Conservation (phyloP, 176 grass and related monocot genomes). For the Zoysia japonica region DNA sequence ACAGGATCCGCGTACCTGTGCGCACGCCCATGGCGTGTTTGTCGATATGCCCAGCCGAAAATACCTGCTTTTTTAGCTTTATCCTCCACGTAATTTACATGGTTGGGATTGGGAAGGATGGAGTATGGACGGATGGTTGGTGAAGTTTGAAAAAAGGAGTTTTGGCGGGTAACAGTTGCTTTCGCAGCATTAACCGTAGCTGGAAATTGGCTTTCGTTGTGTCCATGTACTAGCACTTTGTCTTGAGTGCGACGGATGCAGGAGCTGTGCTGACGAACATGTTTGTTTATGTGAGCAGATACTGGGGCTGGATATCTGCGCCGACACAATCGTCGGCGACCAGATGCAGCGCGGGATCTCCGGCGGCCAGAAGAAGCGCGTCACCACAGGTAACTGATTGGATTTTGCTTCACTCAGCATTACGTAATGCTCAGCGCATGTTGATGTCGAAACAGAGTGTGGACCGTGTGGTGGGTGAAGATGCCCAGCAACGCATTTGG, state of each 20-base stretch:
- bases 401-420: not conserved
- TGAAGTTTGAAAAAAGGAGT: constrained; percentile 23
- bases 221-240: not conserved
- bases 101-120: constrained; percentile 4
- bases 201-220: not conserved
- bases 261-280: not conserved
- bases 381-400: constrained; percentile 72
- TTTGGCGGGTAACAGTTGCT: not conserved
- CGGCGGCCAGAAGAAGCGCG: constrained; percentile 95
- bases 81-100: constrained; percentile 18
- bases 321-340: constrained; percentile 91
- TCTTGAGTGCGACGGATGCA: constrained; percentile 12
- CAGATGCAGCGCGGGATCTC: constrained; percentile 97
- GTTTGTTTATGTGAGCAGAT: constrained; percentile 53
- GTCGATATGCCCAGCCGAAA: constrained; percentile 37
- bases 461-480: not conserved
- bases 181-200: not conserved
- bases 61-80: constrained; percentile 30
- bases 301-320: constrained; percentile 95
- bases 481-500: not conserved
- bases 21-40: constrained; percentile 47
- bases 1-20: not conserved
- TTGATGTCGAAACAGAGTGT: not conserved
- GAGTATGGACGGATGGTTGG: not conserved
- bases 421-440: constrained; percentile 27